These are phyloP conservation scores for Graphiopsis chlorocephala DNA, from an alignment of 2,329 filamentous ascomycete species.

Conservation along the genomic window DNA sequence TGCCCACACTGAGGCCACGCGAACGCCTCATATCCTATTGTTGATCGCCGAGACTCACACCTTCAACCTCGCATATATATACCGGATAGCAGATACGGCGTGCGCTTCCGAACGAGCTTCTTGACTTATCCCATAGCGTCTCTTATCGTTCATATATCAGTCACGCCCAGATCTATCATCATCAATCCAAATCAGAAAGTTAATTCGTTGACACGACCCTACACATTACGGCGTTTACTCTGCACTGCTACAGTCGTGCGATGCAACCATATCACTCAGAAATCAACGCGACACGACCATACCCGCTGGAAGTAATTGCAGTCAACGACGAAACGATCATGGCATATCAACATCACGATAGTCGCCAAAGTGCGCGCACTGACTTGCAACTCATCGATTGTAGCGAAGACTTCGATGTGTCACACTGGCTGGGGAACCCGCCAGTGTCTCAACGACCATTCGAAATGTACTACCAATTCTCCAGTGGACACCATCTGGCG, in stretches of 20 bases:
- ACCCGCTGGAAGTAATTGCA: neutral
- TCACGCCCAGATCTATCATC: neutral
- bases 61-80: slow-evolving; percentile 1
- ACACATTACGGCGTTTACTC: neutral
- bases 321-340: neutral
- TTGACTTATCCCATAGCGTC: neutral
- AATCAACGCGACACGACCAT: neutral
- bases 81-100: neutral
- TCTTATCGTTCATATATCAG: neutral
- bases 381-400: neutral
- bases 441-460: neutral
- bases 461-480: neutral
- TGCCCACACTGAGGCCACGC: neutral
- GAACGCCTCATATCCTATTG: neutral
- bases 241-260: neutral
- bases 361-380: neutral
- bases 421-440: neutral
- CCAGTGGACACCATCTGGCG: neutral
- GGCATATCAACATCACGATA: neutral
- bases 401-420: neutral
- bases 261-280: neutral
- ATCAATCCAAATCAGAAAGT: neutral
- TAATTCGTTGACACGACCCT: neutral
- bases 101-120: neutral
- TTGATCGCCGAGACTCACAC: neutral